Evolutionary conservation across 345 rosid genomes (phyloP), one percentile per base, ranked within the genome.

Genomic region (Luvunga scandens): DNA sequence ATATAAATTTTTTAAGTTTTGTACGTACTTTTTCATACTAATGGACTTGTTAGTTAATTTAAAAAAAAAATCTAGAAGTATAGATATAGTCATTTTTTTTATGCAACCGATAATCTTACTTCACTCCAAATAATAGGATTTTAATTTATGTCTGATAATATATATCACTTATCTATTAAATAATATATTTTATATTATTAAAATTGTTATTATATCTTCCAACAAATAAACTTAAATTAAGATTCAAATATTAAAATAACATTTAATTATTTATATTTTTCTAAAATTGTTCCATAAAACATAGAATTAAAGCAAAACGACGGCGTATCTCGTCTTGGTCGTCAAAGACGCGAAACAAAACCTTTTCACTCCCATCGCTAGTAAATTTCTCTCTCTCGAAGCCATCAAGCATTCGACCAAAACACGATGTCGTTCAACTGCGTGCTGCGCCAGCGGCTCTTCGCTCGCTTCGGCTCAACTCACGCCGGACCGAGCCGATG

Each of bases 401-500:
- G 16, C 38, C 42, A 31, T 14, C 79, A 6, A 3, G 18, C 3
- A 5, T 18, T 24, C 30, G 63, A 59, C 36, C 33, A 14, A 65
- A 50, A 77, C 69, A 73, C 75, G 81, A 81, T 87, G 85, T 73
- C 89, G 45, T 84, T 83, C 69, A 34, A 87, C 63, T 82, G 76
- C 87, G 82, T 87, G 80, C 86, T 95, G 82, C 92, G 95, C 78
- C 92, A 84, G 66, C 93, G 97, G 62, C 84, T 91, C 69, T 76
- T 90, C 48, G 67, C 80, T 4, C 73, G 90, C 19, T 75, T 78
- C 61, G 86, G 86, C 79, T 86, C 95, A 22, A 79, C 91, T 70
- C 89, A 89, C 9, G 84, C 90, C 14, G 98, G 92, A 0, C 86
- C 97, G 2, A 92, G 97, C 85, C 87, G 97, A 5, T 94, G 98